phyloP scores from a whole-genome alignment of 75 land plant genomes.

The Cryptomeria japonica region DNA sequence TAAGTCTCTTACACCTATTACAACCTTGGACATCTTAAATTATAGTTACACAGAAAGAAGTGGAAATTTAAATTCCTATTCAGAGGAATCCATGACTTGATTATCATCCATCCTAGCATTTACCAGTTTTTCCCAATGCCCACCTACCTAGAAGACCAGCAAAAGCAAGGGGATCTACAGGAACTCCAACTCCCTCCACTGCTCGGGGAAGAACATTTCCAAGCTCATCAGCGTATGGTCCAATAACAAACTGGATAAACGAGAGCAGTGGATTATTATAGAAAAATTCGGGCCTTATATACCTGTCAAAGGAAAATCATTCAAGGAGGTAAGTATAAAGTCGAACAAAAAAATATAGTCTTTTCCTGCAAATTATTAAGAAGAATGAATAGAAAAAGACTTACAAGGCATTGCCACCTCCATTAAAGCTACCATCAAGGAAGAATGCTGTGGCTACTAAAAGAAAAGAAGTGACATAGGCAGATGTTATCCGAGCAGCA shows the following conservation, averaged over 20 bases:
- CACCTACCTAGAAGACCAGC: slow-evolving; percentile 91
- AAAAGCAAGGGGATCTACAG: slow-evolving; percentile 97
- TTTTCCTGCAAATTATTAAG: not conserved
- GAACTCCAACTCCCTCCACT: slow-evolving; percentile 95
- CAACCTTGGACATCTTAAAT: not conserved
- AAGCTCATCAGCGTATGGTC: slow-evolving; percentile 94
- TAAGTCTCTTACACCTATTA: not conserved
- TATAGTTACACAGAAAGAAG: not conserved
- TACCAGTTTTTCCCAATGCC: not conserved
- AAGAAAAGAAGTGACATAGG: slow-evolving; percentile 78
- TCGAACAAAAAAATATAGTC: not conserved
- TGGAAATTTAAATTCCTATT: not conserved
- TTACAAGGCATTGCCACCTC: slow-evolving; percentile 98
- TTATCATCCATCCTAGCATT: not conserved
- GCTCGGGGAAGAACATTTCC: slow-evolving; percentile 97
- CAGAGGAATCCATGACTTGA: too few relatives aligned
- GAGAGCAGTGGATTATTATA: slow-evolving; percentile 93
- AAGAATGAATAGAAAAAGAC: slow-evolving; percentile 17
- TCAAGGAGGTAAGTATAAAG: not conserved
- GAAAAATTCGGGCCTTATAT: slow-evolving; percentile 91
- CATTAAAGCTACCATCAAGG: slow-evolving; percentile 88
- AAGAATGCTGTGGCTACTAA: slow-evolving; percentile 80
- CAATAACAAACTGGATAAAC: slow-evolving; percentile 84
- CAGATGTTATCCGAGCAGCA: slow-evolving; percentile 90
- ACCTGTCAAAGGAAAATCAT: slow-evolving; percentile 52